phyloP scores from a whole-genome alignment of 495 filamentous ascomycete genomes.

The Podospora sp. region DNA sequence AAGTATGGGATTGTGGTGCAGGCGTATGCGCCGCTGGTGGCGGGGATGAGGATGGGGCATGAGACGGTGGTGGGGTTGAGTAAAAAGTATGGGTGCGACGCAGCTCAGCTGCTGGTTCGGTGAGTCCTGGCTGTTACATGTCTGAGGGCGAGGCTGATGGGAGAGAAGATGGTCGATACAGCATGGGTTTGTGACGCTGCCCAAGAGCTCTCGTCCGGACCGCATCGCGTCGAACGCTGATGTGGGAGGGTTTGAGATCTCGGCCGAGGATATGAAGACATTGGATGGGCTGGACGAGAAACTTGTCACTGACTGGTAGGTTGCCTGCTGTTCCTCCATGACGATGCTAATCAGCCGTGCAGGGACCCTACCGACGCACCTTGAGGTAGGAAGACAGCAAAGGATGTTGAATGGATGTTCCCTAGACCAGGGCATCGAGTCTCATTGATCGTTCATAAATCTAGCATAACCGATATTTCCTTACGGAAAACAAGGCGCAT shows the following conservation, averaged over 20 bases:
- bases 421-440: neutral
- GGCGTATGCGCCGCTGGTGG: conserved; percentile 66
- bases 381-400: neutral
- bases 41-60: conserved; percentile 59
- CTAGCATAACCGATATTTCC: neutral
- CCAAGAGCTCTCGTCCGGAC: conserved; percentile 67
- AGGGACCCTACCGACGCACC: conserved; percentile 42
- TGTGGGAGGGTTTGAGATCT: conserved; percentile 67
- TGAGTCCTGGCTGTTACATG: conserved; percentile 15
- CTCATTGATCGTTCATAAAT: conserved; percentile 3
- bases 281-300: conserved; percentile 71
- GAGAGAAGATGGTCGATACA: conserved; percentile 62
- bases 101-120: conserved; percentile 64
- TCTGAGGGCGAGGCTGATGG: neutral
- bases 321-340: neutral
- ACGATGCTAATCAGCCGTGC: conserved; percentile 15
- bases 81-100: conserved; percentile 60
- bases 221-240: conserved; percentile 67
- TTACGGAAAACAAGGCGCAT: neutral
- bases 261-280: conserved; percentile 60
- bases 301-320: conserved; percentile 62
- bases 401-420: neutral
- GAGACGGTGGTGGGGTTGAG: conserved; percentile 52
- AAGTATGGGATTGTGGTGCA: conserved; percentile 60
- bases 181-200: conserved; percentile 72